Evolutionary conservation across 2,329 filamentous ascomycete genomes (phyloP).

Genomic region (Arthrinium phaeospermum): DNA sequence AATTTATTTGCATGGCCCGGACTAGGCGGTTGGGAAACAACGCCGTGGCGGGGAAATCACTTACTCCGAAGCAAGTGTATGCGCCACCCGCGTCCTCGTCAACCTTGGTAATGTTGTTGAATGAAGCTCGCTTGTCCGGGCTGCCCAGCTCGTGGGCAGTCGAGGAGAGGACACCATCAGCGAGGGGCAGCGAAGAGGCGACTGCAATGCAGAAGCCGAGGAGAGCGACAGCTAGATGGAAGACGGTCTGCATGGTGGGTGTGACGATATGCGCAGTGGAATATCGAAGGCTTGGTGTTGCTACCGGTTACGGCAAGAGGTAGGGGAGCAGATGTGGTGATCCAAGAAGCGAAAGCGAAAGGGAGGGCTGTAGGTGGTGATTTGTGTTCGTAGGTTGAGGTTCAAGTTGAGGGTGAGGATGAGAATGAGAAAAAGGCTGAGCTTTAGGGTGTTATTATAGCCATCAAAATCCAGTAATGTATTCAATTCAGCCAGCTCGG

Average conservation of each 20-base stretch:
- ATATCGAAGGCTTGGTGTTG: background rate
- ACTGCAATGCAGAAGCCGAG: background rate
- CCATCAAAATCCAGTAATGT: background rate
- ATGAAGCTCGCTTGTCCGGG: too few species aligned
- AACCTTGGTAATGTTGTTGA: background rate
- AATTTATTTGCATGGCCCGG: background rate
- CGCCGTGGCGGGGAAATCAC: background rate
- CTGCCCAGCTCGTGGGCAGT: background rate
- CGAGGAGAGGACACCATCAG: background rate
- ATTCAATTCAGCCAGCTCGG: background rate
- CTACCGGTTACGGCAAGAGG: background rate
- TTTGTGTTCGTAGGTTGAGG: background rate
- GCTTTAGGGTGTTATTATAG: background rate
- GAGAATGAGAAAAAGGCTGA: background rate
- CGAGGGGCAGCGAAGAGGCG: background rate
- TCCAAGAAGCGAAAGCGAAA: too few species aligned
- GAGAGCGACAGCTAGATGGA: background rate
- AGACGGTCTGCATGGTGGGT: background rate
- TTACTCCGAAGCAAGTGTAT: slow-evolving; percentile 6
- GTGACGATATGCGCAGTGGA: background rate
- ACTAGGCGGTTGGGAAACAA: background rate
- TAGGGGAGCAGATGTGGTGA: background rate
- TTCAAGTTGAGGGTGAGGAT: background rate
- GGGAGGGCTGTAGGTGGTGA: background rate
- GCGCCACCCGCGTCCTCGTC: background rate